These are phyloP conservation scores for Penicillium psychrofluorescens DNA, from an alignment of 495 filamentous ascomycete species.

Conservation along the genomic window DNA sequence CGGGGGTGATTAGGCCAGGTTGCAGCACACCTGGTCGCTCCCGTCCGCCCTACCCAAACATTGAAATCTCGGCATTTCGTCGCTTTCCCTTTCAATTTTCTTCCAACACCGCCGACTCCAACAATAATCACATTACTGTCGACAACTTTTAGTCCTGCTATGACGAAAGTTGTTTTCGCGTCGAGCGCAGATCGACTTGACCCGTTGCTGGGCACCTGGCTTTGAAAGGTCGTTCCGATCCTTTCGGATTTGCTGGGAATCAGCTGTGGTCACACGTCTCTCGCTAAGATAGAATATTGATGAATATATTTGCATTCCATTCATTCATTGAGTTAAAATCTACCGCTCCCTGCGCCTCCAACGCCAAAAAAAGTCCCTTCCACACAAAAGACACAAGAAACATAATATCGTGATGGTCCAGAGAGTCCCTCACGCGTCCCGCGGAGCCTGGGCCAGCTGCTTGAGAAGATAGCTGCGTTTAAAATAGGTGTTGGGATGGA, in stretches of 20 bases:
- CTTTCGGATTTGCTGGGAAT: slow-evolving; percentile 65
- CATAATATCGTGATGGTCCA: slow-evolving; percentile 27
- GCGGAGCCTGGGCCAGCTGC: slow-evolving; percentile 40
- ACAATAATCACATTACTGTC: slow-evolving; percentile 49
- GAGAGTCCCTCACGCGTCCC: slow-evolving; percentile 14
- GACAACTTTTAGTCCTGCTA: slow-evolving; percentile 43
- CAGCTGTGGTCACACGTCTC: slow-evolving; percentile 65
- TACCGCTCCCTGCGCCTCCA: not conserved
- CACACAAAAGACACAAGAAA: too few species aligned
- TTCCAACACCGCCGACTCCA: slow-evolving; percentile 43
- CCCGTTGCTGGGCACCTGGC: slow-evolving; percentile 75
- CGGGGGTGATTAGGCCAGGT: slow-evolving; percentile 38
- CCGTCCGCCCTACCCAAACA: slow-evolving; percentile 23
- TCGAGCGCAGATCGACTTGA: slow-evolving; percentile 58
- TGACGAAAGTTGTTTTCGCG: slow-evolving; percentile 57
- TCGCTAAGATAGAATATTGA: not conserved
- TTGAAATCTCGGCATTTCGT: slow-evolving; percentile 27
- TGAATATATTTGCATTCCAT: slow-evolving; percentile 4
- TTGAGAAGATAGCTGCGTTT: slow-evolving; percentile 86
- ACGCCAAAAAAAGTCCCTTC: slow-evolving; percentile 10
- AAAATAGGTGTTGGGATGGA: slow-evolving; percentile 97
- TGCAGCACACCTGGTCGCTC: slow-evolving; percentile 36
- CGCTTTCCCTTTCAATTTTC: slow-evolving; percentile 32
- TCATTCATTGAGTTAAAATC: slow-evolving; percentile 1
- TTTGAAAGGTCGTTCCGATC: slow-evolving; percentile 63